phyloP scores from a whole-genome alignment of 2,329 filamentous ascomycete species.

The Aureobasidium sp. region DNA sequence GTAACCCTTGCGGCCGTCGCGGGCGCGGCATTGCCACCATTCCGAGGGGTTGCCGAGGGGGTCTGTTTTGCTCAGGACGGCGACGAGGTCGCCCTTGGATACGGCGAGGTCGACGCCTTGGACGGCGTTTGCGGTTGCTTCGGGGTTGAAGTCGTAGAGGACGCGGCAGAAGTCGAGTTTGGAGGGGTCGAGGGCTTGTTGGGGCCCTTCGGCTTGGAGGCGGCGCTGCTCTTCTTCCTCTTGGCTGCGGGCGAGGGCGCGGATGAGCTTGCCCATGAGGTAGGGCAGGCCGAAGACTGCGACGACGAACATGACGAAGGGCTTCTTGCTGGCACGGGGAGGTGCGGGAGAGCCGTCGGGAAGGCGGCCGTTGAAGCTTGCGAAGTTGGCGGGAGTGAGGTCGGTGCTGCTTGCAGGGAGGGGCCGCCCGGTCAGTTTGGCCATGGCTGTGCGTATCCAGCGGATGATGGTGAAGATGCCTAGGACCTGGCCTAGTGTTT shows the following conservation, averaged over 20 bases:
- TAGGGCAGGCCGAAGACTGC: conserved; percentile 94
- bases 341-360: conserved; percentile 59
- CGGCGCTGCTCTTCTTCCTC: conserved; percentile 69
- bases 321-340: conserved; percentile 79
- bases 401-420: conserved; percentile 78
- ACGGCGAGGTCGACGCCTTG: conserved; percentile 80
- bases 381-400: conserved; percentile 84
- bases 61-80: conserved; percentile 85
- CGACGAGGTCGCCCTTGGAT: conserved; percentile 91
- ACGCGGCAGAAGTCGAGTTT: conserved; percentile 96
- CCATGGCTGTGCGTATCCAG: conserved; percentile 85
- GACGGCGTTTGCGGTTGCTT: conserved; percentile 42
- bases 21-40: conserved; percentile 92
- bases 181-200: conserved; percentile 62
- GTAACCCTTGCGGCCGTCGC: conserved; percentile 86
- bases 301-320: conserved; percentile 88
- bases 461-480: conserved; percentile 94
- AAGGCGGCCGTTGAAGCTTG: conserved; percentile 56
- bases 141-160: conserved; percentile 86
- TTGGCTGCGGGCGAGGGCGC: conserved; percentile 69
- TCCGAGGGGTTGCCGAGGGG: conserved; percentile 86
- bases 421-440: conserved; percentile 85
- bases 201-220: conserved; percentile 39
- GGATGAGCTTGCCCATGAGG: conserved; percentile 93
- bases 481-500: conserved; percentile 84